Percentiles rank a stretch among this genome's conserved stretches.
Evolutionary conservation across 139 green algal species (phyloP).

Genomic region (Micromonas commoda): DNA sequence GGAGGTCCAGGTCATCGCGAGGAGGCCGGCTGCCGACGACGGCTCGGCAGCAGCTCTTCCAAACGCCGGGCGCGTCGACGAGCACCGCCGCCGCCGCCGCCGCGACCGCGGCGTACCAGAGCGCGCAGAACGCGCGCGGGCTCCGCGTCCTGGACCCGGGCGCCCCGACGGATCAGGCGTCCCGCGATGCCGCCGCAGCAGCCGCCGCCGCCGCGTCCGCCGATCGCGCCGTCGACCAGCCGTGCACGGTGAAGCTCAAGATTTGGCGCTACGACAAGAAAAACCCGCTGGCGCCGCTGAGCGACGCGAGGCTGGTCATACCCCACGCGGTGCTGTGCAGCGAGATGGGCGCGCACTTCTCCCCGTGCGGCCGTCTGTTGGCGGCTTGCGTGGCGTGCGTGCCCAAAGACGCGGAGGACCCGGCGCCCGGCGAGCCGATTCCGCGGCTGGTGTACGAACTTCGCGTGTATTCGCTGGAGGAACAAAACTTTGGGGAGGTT

Average conservation of each 20-base stretch:
- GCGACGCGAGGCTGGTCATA: constrained; percentile 49
- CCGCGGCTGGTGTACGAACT: constrained; percentile 61
- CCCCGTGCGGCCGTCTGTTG: constrained; percentile 64
- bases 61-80: not conserved
- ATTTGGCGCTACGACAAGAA: constrained; percentile 56
- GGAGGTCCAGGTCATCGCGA: no score
- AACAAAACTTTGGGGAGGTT: constrained; percentile 48
- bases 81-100: not conserved
- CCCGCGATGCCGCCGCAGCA: constrained; percentile 28
- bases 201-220: constrained; percentile 43
- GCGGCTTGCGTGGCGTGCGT: constrained; percentile 63
- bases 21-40: no score
- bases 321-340: constrained; percentile 68
- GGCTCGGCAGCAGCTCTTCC: no score
- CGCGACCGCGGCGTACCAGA: not conserved
- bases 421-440: not conserved
- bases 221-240: constrained; percentile 41
- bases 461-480: constrained; percentile 59
- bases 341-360: constrained; percentile 89
- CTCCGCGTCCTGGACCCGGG: constrained; percentile 18
- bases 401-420: not conserved
- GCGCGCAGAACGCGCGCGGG: not conserved
- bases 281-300: constrained; percentile 9
- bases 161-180: not conserved
- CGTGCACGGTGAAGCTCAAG: constrained; percentile 64